A percentile compares a stretch with the other conserved stretches of the same genome.
Conservation (phyloP, 306 rosid genomes). For the Sphenostylis stenocarpa region DNA sequence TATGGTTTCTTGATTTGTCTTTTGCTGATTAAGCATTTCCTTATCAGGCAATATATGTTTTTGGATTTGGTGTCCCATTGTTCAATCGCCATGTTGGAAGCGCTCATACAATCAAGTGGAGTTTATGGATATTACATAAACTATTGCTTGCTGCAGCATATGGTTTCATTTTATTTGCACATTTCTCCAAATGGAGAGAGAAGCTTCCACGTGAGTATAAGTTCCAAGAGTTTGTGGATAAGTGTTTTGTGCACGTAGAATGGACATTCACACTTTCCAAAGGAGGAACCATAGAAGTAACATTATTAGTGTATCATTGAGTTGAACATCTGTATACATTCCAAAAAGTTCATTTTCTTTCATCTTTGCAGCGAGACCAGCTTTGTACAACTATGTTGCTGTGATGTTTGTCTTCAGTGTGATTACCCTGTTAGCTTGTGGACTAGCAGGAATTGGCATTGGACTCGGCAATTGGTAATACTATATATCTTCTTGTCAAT, state of each 20-base stretch:
- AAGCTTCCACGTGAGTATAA: constrained; percentile 70
- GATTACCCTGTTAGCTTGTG: constrained; percentile 55
- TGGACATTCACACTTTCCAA: neutral
- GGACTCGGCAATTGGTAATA: constrained; percentile 69
- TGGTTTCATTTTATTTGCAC: constrained; percentile 75
- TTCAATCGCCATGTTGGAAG: constrained; percentile 46
- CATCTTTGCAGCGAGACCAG: constrained; percentile 66
- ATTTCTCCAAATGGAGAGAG: constrained; percentile 77
- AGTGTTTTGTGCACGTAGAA: neutral
- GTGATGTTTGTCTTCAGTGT: constrained; percentile 59
- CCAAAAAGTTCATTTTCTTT: constrained; percentile 28
- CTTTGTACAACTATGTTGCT: constrained; percentile 60
- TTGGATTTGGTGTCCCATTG: constrained; percentile 74
- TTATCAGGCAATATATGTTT: constrained; percentile 65
- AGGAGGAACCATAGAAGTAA: neutral
- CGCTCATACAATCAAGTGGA: constrained; percentile 51
- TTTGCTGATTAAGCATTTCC: constrained; percentile 22
- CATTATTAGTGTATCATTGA: neutral
- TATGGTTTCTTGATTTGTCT: constrained; percentile 4
- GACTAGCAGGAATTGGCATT: constrained; percentile 50
- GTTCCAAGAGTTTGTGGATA: neutral
- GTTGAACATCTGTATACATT: neutral
- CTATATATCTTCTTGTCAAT: neutral
- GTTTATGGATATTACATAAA: constrained; percentile 66
- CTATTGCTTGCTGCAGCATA: constrained; percentile 61